phyloP scores from a whole-genome alignment of 768 basidiomycete genomes.

The Zangia roseola region DNA sequence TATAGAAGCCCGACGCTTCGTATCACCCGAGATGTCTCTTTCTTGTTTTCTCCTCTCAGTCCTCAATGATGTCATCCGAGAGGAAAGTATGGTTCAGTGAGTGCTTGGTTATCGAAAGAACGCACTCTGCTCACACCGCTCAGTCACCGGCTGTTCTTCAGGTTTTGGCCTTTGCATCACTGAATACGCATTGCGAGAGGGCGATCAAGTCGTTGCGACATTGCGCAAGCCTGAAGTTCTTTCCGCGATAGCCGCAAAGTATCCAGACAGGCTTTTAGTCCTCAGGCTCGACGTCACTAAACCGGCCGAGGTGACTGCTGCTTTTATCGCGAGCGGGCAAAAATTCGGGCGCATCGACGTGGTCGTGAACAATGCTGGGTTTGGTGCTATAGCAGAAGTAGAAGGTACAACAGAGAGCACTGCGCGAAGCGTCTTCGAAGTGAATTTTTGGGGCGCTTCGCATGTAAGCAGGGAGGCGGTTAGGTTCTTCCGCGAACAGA shows the following conservation, averaged over 20 bases:
- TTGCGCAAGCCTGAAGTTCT: constrained; percentile 38
- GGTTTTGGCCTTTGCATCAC: constrained; percentile 38
- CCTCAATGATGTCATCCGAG: constrained; percentile 2
- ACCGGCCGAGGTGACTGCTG: constrained; percentile 29
- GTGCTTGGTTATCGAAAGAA: neutral
- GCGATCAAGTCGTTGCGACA: constrained; percentile 43
- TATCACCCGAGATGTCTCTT: too few species aligned
- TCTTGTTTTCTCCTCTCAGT: too few species aligned
- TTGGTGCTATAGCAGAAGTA: constrained; percentile 29
- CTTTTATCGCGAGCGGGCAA: constrained; percentile 32
- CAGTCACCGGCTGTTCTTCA: constrained; percentile 42
- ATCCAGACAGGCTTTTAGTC: constrained; percentile 33
- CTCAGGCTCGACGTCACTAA: constrained; percentile 41
- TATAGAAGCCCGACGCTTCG: too few species aligned
- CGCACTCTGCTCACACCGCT: neutral
- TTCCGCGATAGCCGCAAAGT: constrained; percentile 23
- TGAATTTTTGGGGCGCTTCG: constrained; percentile 46
- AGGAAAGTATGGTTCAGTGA: constrained; percentile 24
- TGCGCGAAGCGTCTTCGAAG: constrained; percentile 39
- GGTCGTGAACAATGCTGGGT: too few species aligned
- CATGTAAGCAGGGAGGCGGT: constrained; percentile 37
- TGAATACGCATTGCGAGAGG: constrained; percentile 32
- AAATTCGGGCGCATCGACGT: constrained; percentile 32
- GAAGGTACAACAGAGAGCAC: constrained; percentile 34
- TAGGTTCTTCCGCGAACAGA: constrained; percentile 23